These are phyloP conservation scores for Hygrophorus pudorinus DNA, from an alignment of 768 basidiomycete genomes.

Conservation along the genomic window DNA sequence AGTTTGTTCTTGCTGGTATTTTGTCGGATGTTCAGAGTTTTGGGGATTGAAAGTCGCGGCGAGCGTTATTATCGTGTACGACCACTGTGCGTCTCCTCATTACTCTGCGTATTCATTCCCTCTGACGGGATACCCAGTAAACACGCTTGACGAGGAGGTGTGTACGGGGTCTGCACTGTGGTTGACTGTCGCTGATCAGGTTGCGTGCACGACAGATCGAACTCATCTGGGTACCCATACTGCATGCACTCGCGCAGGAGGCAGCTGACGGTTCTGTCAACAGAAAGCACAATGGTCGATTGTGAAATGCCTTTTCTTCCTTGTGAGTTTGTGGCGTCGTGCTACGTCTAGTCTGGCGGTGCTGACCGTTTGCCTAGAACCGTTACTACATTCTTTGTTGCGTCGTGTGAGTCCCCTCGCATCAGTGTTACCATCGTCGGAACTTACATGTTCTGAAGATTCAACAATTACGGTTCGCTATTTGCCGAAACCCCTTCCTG, in stretches of 20 bases:
- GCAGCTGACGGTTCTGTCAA: neutral
- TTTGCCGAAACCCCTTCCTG: neutral
- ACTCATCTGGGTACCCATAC: constrained; percentile 41
- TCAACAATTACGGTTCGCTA: constrained; percentile 44
- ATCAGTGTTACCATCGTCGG: neutral
- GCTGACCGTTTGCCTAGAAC: constrained; percentile 28
- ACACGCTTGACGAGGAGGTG: constrained; percentile 46
- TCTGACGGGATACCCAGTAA: constrained; percentile 20
- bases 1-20: constrained; percentile 9
- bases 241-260: neutral
- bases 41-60: constrained; percentile 32
- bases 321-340: constrained; percentile 26
- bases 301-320: constrained; percentile 44
- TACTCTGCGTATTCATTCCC: neutral
- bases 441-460: constrained; percentile 18
- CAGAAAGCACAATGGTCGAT: constrained; percentile 47
- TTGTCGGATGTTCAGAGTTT: neutral
- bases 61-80: constrained; percentile 40
- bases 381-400: constrained; percentile 45
- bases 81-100: constrained; percentile 33
- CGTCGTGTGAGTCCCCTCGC: constrained; percentile 32
- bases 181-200: neutral
- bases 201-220: constrained; percentile 25
- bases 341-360: neutral
- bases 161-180: constrained; percentile 7